Conservation (phyloP, 2,329 filamentous ascomycete genomes). For the Neofusicoccum umdonicola region DNA sequence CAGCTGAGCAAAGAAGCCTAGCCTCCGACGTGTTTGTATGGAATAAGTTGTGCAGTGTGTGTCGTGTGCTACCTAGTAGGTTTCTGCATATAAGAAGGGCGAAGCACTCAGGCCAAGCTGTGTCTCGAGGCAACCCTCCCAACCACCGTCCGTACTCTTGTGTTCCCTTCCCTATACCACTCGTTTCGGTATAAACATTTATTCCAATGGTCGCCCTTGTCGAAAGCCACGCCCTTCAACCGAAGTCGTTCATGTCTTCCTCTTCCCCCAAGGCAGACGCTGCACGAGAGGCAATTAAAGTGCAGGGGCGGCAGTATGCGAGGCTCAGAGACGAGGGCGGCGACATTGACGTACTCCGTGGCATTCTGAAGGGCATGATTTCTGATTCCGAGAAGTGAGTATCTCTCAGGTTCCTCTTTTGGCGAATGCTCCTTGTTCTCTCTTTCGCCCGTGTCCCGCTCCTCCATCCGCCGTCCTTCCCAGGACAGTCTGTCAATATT, state of each 20-base stretch:
- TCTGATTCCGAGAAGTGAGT: constrained; percentile 9
- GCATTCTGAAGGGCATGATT: background rate
- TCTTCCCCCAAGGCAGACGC: background rate
- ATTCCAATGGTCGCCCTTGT: constrained; percentile 7
- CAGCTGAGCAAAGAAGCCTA: background rate
- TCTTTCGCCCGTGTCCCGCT: background rate
- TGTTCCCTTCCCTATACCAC: background rate
- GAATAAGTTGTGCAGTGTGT: constrained; percentile 8
- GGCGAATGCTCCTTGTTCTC: background rate
- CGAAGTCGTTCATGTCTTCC: constrained; percentile 4
- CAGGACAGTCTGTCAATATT: no score
- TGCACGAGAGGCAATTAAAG: constrained; percentile 8
- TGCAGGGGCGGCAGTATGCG: constrained; percentile 2
- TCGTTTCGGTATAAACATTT: background rate
- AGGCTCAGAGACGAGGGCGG: constrained; percentile 4
- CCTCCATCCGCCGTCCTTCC: no score
- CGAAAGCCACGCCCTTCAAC: constrained; percentile 2
- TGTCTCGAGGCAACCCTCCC: background rate
- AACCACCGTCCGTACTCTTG: background rate
- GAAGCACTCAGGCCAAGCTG: constrained; percentile 10
- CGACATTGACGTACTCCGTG: background rate
- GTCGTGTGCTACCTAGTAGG: background rate
- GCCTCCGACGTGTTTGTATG: constrained; percentile 12
- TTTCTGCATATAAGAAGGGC: constrained; percentile 11
- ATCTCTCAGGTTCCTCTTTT: background rate